Conservation (phyloP, 805 yeast species). For the Saccharomycopsis malanga region DNA sequence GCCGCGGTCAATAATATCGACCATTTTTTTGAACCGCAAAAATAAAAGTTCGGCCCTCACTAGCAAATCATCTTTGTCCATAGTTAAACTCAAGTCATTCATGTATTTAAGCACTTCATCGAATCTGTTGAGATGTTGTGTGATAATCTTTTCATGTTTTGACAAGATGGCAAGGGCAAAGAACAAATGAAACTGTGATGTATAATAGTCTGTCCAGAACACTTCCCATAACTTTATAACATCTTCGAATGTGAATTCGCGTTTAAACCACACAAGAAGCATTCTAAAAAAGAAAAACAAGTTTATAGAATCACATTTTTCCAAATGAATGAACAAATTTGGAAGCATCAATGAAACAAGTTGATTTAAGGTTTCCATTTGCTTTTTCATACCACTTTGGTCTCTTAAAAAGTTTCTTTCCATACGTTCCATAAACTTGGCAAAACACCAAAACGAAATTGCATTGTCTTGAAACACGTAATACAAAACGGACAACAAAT, state of each 20-base stretch:
- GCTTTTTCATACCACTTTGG: constrained; percentile 88
- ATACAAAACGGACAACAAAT: constrained; percentile 80
- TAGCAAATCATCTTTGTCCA: constrained; percentile 69
- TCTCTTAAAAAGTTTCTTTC: constrained; percentile 88
- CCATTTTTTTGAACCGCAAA: constrained; percentile 70
- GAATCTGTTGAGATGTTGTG: constrained; percentile 65
- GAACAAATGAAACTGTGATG: constrained; percentile 83
- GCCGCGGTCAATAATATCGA: constrained; percentile 65
- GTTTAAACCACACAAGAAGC: constrained; percentile 91
- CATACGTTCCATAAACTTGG: constrained; percentile 86
- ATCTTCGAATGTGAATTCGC: constrained; percentile 79
- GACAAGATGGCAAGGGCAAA: constrained; percentile 85
- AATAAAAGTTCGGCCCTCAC: constrained; percentile 82
- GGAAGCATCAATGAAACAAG: constrained; percentile 90
- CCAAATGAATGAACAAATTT: constrained; percentile 70
- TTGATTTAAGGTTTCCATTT: constrained; percentile 76
- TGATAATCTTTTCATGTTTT: constrained; percentile 72
- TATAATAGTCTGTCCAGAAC: constrained; percentile 78
- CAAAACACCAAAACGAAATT: constrained; percentile 82
- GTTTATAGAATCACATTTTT: constrained; percentile 81
- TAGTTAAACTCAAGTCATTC: constrained; percentile 76
- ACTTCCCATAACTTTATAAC: constrained; percentile 86
- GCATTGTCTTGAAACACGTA: constrained; percentile 60
- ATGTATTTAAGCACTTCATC: constrained; percentile 90
- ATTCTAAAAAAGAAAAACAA: constrained; percentile 91